These are phyloP conservation scores for Papilionanthe hybrid DNA, from an alignment of 116 monocot species.

Conservation along the genomic window DNA sequence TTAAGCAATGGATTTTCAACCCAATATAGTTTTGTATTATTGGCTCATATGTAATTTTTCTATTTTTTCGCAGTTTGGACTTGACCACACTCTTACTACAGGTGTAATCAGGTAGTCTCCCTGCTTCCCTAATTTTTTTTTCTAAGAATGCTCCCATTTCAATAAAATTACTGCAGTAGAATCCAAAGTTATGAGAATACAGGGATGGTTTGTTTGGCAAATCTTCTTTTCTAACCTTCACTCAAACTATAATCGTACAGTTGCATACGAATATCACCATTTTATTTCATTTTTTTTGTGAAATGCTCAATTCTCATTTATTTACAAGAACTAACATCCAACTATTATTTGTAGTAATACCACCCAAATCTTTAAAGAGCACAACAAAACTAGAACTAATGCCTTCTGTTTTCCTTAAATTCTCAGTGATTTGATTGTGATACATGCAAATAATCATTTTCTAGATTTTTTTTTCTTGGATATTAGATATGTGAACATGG, in stretches of 20 bases:
- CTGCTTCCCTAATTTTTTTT: no score
- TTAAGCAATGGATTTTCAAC: not conserved
- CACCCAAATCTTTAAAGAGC: no score
- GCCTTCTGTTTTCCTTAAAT: no score
- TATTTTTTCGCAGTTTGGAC: constrained; percentile 81
- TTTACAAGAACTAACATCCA: no score
- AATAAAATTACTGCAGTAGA: not conserved
- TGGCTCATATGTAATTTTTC: not conserved
- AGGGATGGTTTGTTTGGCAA: not conserved
- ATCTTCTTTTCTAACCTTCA: not conserved
- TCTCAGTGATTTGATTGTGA: no score
- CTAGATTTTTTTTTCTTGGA: no score
- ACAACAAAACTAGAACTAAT: no score
- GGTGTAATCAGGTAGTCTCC: constrained; percentile 85
- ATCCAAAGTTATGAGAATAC: not conserved
- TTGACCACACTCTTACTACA: constrained; percentile 99
- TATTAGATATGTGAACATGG: no score
- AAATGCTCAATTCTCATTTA: no score
- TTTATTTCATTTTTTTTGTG: no score
- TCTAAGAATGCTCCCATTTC: not conserved
- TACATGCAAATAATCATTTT: no score
- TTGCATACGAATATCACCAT: not conserved
- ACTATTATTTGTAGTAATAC: no score
- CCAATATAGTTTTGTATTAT: not conserved
- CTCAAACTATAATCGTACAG: not conserved